A percentile compares a stretch with the other conserved stretches of the same genome.
Conservation (phyloP, 108 stramenopile species). For the Skeletonema marinoi region DNA sequence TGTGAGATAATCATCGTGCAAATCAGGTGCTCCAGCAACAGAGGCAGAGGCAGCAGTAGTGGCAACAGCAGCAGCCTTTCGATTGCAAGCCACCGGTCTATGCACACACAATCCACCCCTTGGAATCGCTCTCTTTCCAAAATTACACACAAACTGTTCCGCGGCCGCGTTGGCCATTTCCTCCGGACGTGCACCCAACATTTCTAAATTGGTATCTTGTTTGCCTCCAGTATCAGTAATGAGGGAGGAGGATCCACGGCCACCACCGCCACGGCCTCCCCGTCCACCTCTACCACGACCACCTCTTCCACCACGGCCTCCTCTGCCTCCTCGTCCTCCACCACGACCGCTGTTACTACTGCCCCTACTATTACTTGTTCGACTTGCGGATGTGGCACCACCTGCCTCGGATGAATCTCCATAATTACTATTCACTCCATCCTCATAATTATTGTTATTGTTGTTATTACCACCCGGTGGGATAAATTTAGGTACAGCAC, state of each 20-base stretch:
- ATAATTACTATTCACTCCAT: conserved; percentile 1
- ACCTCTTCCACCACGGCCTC: conserved; percentile 5
- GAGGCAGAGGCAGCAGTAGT: neutral
- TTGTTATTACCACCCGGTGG: neutral
- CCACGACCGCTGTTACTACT: neutral
- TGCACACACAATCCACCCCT: conserved; percentile 44
- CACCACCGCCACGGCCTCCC: neutral
- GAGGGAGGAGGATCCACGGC: neutral
- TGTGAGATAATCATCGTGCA: conserved; percentile 32
- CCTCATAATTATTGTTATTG: neutral
- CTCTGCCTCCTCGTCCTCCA: neutral
- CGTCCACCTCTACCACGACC: neutral
- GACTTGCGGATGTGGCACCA: neutral
- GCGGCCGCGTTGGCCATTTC: conserved; percentile 41
- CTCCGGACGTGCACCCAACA: conserved; percentile 10
- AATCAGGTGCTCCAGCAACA: neutral
- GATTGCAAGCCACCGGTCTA: conserved; percentile 1
- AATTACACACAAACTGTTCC: conserved; percentile 25
- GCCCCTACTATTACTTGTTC: conserved; percentile 3
- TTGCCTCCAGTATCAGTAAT: conserved; percentile 8
- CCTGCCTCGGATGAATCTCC: conserved; percentile 6
- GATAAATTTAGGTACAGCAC: conserved; percentile 31
- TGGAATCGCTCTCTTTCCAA: conserved; percentile 26
- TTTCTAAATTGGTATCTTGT: conserved; percentile 23
- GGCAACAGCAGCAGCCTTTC: neutral